phyloP scores from a whole-genome alignment of 192 early-diverging fungal species.

The Funneliformis geosporum region DNA sequence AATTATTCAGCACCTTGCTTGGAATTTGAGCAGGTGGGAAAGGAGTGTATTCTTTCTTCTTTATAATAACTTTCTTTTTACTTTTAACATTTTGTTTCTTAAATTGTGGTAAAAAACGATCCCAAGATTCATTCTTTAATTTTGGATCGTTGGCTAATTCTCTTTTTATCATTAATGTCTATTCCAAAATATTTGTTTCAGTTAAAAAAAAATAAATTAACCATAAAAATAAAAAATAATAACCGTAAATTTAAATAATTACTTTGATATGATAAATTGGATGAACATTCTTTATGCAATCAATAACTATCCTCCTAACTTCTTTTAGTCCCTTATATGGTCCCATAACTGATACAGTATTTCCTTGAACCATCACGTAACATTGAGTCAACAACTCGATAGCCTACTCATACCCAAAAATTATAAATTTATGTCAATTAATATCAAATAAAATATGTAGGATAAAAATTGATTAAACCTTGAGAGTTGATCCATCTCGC shows the following conservation, averaged over 20 bases:
- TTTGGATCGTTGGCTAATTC: conserved; percentile 97
- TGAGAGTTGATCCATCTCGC: conserved; percentile 92
- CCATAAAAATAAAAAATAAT: background rate
- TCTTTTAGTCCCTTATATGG: conserved; percentile 86
- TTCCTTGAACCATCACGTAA: conserved; percentile 98
- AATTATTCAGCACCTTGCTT: conserved; percentile 54
- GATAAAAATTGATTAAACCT: conserved; percentile 45
- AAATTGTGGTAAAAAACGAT: conserved; percentile 96
- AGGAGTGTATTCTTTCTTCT: conserved; percentile 85
- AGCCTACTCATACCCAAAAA: conserved; percentile 52
- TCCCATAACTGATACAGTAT: conserved; percentile 95
- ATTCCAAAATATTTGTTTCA: conserved; percentile 7
- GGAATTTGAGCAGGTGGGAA: conserved; percentile 88
- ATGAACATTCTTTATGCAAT: conserved; percentile 99
- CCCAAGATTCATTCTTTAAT: conserved; percentile 92
- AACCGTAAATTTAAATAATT: conserved; percentile 13
- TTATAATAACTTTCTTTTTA: conserved; percentile 39
- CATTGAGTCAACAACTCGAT: conserved; percentile 94
- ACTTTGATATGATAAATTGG: conserved; percentile 99
- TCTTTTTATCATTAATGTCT: conserved; percentile 98
- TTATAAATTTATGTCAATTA: background rate
- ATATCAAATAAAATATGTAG: background rate
- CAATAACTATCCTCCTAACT: conserved; percentile 86
- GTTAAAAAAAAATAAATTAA: background rate
- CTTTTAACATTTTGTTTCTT: conserved; percentile 85